These are phyloP conservation scores for Penicillium silybi DNA, from an alignment of 495 filamentous ascomycete species.

Conservation along the genomic window DNA sequence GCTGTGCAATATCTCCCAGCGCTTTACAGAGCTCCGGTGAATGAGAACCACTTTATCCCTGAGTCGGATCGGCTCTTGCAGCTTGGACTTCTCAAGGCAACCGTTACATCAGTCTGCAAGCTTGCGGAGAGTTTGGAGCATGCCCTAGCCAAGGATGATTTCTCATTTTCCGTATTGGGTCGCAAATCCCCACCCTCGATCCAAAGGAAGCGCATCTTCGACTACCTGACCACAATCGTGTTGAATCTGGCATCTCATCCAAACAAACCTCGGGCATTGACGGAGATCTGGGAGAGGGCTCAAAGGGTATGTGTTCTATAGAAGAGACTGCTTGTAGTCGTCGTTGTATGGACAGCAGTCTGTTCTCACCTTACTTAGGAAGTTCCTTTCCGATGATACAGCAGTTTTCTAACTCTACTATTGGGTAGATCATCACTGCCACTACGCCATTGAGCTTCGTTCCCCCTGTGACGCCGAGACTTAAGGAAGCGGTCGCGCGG, in stretches of 20 bases:
- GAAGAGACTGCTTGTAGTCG: background rate
- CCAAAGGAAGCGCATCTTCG: constrained; percentile 6
- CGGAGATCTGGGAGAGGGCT: background rate
- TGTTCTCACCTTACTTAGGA: background rate
- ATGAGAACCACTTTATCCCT: background rate
- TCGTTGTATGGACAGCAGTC: background rate
- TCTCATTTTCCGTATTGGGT: constrained; percentile 1
- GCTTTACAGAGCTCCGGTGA: background rate
- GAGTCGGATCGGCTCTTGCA: background rate
- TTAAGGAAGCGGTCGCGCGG: background rate
- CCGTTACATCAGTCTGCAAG: background rate
- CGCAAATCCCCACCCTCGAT: background rate
- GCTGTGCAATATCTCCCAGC: constrained; percentile 4
- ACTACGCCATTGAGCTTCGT: background rate
- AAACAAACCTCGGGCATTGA: background rate
- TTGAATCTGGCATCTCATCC: constrained; percentile 10
- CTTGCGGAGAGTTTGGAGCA: background rate
- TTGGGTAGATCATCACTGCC: background rate
- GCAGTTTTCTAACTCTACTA: background rate
- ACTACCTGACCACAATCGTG: constrained; percentile 5
- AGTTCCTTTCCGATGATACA: background rate
- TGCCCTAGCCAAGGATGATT: background rate
- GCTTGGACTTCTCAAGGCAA: background rate
- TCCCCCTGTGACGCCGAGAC: background rate
- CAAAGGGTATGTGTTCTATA: background rate